Conservation (phyloP, 768 basidiomycete genomes). For the Termitomyces titanicus region DNA sequence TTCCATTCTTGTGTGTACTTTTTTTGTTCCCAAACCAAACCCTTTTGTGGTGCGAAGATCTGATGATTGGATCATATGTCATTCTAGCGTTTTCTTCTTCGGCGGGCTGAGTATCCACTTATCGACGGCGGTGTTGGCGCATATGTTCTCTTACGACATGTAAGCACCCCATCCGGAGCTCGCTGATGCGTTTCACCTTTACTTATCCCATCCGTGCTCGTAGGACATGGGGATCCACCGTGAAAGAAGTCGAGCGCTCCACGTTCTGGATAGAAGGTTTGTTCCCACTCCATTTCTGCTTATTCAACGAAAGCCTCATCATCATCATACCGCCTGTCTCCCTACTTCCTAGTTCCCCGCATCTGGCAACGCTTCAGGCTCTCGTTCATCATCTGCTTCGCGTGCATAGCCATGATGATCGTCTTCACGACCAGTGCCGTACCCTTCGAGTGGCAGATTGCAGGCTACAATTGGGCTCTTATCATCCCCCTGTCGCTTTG, state of each 20-base stretch:
- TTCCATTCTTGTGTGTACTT: conserved; percentile 70
- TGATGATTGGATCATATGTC: neutral
- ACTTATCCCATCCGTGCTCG: neutral
- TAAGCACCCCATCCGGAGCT: conserved; percentile 22
- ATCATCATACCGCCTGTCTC: neutral
- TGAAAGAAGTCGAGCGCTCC: conserved; percentile 81
- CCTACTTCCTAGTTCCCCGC: conserved; percentile 60
- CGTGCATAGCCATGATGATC: conserved; percentile 56
- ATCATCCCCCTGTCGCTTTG: conserved; percentile 70
- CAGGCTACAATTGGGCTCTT: conserved; percentile 63
- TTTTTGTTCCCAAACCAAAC: too few species aligned
- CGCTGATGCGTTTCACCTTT: conserved; percentile 3
- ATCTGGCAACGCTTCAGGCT: conserved; percentile 82
- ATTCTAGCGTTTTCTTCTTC: conserved; percentile 71
- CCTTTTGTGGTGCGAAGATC: neutral
- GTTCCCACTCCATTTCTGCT: neutral
- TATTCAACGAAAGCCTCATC: too few species aligned
- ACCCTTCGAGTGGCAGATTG: conserved; percentile 65
- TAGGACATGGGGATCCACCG: conserved; percentile 55
- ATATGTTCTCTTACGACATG: conserved; percentile 64
- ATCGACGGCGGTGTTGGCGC: conserved; percentile 61
- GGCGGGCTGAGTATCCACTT: conserved; percentile 73
- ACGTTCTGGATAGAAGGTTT: conserved; percentile 82
- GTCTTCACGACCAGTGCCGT: conserved; percentile 53
- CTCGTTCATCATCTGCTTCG: conserved; percentile 60